Conservation (phyloP, 1,284 basidiomycete species). For the Lentinus polychrous region DNA sequence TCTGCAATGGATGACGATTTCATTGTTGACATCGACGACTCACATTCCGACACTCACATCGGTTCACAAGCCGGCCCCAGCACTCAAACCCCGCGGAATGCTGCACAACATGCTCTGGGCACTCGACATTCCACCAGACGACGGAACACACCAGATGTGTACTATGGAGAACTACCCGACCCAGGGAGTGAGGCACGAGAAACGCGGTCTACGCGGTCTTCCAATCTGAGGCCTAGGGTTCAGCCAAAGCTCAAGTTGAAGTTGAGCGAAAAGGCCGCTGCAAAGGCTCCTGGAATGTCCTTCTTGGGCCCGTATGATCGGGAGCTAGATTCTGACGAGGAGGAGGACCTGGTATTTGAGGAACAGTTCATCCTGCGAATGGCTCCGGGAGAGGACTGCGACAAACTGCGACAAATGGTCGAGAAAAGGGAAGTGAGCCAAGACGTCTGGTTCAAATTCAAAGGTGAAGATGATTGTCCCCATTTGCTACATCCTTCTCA, state of each 20-base stretch:
- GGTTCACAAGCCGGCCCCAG: constrained; percentile 10
- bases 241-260: constrained; percentile 81
- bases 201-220: constrained; percentile 31
- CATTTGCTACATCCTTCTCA: background rate
- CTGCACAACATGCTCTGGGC: constrained; percentile 9
- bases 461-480: constrained; percentile 48
- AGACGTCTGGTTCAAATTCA: constrained; percentile 98
- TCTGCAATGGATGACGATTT: constrained; percentile 45
- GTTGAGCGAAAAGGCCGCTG: constrained; percentile 71
- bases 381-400: constrained; percentile 78
- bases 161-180: constrained; percentile 5
- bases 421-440: constrained; percentile 70
- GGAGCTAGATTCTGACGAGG: constrained; percentile 91
- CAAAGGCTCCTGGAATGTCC: constrained; percentile 70
- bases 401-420: constrained; percentile 77
- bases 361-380: constrained; percentile 95
- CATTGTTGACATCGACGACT: constrained; percentile 49
- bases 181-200: constrained; percentile 7
- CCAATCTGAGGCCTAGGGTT: constrained; percentile 32
- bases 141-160: constrained; percentile 15
- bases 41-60: constrained; percentile 15
- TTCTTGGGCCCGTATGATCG: constrained; percentile 88
- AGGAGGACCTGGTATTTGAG: constrained; percentile 86
- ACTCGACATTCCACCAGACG: constrained; percentile 18
- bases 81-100: constrained; percentile 10